Conservation (phyloP, 768 basidiomycete genomes). For the Fomitopsis pulvina region DNA sequence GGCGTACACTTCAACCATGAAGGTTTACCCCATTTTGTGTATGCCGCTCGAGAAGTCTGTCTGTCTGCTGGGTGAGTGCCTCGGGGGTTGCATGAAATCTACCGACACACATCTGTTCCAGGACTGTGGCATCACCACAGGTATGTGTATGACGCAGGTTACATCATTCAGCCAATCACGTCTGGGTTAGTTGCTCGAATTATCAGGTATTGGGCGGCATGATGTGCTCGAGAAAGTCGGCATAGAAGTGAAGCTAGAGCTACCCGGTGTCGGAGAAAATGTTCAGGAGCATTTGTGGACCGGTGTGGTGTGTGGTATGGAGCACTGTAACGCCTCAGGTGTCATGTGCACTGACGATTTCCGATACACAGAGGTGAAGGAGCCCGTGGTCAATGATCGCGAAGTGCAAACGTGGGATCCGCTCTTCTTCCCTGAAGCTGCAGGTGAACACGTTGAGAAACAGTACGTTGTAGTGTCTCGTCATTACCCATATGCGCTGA, state of each 20-base stretch:
- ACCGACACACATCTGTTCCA: not conserved
- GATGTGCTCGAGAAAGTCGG: constrained; percentile 39
- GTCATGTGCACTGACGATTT: not conserved
- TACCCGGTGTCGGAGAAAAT: constrained; percentile 75
- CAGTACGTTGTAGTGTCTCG: constrained; percentile 9
- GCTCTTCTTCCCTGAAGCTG: constrained; percentile 10
- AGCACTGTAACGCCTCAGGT: not conserved
- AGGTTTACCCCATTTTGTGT: constrained; percentile 22
- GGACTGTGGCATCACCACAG: constrained; percentile 8
- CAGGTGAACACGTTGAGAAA: constrained; percentile 14
- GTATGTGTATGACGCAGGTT: not conserved
- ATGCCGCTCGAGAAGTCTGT: constrained; percentile 38
- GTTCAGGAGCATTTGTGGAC: constrained; percentile 15
- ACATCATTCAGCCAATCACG: not conserved
- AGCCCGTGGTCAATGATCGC: not conserved
- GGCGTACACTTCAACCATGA: constrained; percentile 29
- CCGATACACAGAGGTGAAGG: constrained; percentile 8
- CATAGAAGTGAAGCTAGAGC: constrained; percentile 47
- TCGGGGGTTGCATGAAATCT: not conserved
- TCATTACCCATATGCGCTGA: not conserved
- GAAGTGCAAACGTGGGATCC: constrained; percentile 13
- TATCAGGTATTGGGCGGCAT: constrained; percentile 59
- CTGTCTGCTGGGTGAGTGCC: constrained; percentile 27
- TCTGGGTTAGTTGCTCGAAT: constrained; percentile 10
- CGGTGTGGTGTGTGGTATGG: constrained; percentile 3